Evolutionary conservation across 805 yeast genomes (phyloP).

Genomic region (Zygosaccharomyces rouxii): DNA sequence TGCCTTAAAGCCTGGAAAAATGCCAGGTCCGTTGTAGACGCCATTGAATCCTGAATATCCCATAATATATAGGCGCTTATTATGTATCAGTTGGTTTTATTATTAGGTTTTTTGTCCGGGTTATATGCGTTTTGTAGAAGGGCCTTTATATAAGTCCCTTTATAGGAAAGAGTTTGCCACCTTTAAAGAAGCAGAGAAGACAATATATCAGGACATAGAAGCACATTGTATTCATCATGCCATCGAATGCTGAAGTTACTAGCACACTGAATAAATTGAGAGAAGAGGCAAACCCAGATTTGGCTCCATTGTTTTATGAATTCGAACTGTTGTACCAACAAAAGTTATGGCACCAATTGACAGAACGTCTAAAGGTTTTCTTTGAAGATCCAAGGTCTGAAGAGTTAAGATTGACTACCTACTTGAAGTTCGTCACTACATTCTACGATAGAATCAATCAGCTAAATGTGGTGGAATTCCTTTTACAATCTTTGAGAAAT

Average conservation of each 20-base stretch:
- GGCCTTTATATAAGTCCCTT: background rate
- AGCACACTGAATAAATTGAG: constrained; percentile 46
- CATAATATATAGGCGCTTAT: background rate
- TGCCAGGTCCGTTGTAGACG: constrained; percentile 25
- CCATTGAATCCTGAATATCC: constrained; percentile 3
- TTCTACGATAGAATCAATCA: constrained; percentile 73
- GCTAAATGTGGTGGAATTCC: constrained; percentile 71
- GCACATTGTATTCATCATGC: constrained; percentile 3
- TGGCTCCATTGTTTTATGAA: constrained; percentile 44
- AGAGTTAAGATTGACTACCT: constrained; percentile 60
- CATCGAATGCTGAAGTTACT: constrained; percentile 25
- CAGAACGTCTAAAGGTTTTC: constrained; percentile 58
- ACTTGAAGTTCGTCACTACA: constrained; percentile 60
- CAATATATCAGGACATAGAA: background rate
- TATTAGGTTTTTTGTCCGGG: constrained; percentile 1
- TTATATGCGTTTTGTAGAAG: background rate
- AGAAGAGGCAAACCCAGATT: constrained; percentile 58
- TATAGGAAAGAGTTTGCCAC: constrained; percentile 10
- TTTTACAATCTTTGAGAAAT: constrained; percentile 50
- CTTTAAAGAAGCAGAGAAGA: constrained; percentile 5
- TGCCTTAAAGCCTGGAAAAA: constrained; percentile 39
- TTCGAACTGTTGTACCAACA: constrained; percentile 84
- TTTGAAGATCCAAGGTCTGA: constrained; percentile 51
- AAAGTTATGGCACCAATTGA: constrained; percentile 92
- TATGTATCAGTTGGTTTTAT: background rate